Evolutionary conservation across 768 basidiomycete genomes (phyloP).

Genomic region (Leccinum sublutescens): DNA sequence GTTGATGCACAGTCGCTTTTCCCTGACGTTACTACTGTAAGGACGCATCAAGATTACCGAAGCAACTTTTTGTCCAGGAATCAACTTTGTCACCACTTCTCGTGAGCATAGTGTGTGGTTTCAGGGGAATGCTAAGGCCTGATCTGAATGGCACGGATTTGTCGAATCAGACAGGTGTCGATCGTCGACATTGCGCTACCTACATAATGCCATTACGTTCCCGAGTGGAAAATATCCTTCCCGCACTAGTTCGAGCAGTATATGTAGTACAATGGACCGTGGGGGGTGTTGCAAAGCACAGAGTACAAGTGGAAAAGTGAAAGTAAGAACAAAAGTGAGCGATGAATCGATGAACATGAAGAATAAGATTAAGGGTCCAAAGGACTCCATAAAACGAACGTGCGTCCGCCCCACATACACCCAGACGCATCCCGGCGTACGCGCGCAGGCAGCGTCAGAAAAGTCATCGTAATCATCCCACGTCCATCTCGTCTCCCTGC

Average conservation of each 20-base stretch:
- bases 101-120: not conserved
- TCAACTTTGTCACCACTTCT: not conserved
- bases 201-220: not conserved
- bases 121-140: not conserved
- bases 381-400: not conserved
- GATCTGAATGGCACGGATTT: not conserved
- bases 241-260: not conserved
- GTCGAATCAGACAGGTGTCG: not conserved
- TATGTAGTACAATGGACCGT: not conserved
- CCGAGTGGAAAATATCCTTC: not conserved
- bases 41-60: not conserved
- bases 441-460: not conserved
- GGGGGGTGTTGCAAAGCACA: not conserved
- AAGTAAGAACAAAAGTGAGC: not conserved
- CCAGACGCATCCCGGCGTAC: not conserved
- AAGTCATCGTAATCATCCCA: conserved; percentile 44
- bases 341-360: not conserved
- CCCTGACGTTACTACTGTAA: too few species aligned
- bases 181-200: not conserved
- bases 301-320: not conserved
- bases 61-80: not conserved
- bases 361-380: not conserved
- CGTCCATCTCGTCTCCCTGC: conserved; percentile 63
- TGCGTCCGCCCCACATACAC: not conserved
- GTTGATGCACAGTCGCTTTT: too few species aligned